phyloP scores from a whole-genome alignment of 169 alveolate species.

The Plasmodium billcollinsi region DNA sequence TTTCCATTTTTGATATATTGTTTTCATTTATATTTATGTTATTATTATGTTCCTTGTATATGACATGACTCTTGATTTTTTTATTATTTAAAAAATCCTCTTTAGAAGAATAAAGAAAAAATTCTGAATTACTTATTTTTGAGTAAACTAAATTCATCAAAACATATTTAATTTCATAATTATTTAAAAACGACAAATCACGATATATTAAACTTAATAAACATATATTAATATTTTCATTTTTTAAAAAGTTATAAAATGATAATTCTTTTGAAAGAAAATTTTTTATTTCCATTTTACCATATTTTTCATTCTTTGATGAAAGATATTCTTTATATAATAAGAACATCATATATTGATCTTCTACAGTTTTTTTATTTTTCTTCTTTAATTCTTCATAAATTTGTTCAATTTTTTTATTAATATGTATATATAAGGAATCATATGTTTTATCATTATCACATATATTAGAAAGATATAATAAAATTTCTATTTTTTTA shows the following conservation, averaged over 20 bases:
- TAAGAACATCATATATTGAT: conserved; percentile 47
- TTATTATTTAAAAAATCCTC: not conserved
- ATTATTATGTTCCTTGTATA: not conserved
- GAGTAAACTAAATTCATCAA: conserved; percentile 68
- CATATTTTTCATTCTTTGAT: conserved; percentile 36
- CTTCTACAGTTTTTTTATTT: conserved; percentile 51
- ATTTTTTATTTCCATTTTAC: conserved; percentile 25
- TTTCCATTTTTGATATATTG: no score
- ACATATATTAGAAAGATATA: conserved; percentile 42
- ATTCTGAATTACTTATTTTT: conserved; percentile 36
- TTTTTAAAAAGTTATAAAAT: conserved; percentile 70
- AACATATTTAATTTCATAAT: conserved; percentile 52
- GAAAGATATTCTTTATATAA: conserved; percentile 63
- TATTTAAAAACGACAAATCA: conserved; percentile 66
- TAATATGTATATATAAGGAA: not conserved
- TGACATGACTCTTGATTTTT: no score
- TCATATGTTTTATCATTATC: conserved; percentile 6
- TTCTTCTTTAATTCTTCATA: conserved; percentile 38
- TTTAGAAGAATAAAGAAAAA: not conserved
- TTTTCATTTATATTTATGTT: not conserved
- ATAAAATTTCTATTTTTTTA: conserved; percentile 54
- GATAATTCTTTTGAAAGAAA: conserved; percentile 54
- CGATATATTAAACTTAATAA: conserved; percentile 76
- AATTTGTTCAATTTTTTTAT: conserved; percentile 25
- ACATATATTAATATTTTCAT: conserved; percentile 73